Evolutionary conservation across 139 green algal species (phyloP), one percentile per base, ranked within the genome.

Genomic region (Auxenochlorella pyrenoidosa): DNA sequence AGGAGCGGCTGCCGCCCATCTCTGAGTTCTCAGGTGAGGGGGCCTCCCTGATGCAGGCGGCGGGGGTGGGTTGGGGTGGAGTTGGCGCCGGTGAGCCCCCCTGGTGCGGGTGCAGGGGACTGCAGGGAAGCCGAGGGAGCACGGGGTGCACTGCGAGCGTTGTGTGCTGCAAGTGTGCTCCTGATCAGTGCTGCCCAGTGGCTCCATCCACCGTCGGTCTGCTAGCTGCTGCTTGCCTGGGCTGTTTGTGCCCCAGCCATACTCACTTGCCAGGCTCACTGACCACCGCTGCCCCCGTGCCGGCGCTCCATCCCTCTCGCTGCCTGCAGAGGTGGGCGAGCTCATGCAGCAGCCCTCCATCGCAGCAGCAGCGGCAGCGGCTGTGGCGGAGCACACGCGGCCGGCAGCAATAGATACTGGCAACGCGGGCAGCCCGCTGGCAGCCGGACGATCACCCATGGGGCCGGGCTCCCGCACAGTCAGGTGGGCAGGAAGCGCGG

Each of bases 1-100:
- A 87, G 3, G 72, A 84, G 43, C 68, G 83, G 2, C 78, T 93
- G 65, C 47, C 85, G 13, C 73, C 89, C 54, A 92, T 93, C 65
- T 32, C 66, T 58, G 86, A 92, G 73, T 22, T 13, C 1, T 68
- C 84, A 36, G 81, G 85, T 71, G 79, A 1, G 68, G 16, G 44
- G 66, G 22, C 38, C 12, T 22, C 8, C 8, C 4, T 36, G 63
- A 10, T 16, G 12, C n/a, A n/a, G n/a, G n/a, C n/a, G n/a, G n/a
- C n/a, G n/a, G n/a, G n/a, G n/a, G n/a, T n/a, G n/a, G n/a, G n/a
- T n/a, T n/a, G n/a, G n/a, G n/a, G n/a, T n/a, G n/a, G n/a, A n/a
- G n/a, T n/a, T n/a, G n/a, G n/a, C n/a, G n/a, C n/a, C n/a, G n/a
- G n/a, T n/a, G n/a, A n/a, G 22, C 38, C 12, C 28, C 8, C 8